phyloP scores from a whole-genome alignment of 108 stramenopile species.

The Fragilaria crotonensis region DNA sequence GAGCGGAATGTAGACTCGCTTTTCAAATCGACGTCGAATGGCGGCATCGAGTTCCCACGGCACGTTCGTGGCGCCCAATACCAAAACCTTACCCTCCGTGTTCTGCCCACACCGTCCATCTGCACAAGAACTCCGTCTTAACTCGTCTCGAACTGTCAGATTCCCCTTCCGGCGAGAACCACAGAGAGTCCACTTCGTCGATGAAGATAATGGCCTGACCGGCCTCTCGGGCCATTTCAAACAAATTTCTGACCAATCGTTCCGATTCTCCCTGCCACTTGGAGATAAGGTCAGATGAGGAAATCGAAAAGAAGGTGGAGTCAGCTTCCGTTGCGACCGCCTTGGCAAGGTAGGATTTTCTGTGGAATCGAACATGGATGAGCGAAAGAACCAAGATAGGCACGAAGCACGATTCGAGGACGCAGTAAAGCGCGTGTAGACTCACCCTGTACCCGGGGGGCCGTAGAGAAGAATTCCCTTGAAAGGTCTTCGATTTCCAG shows the following conservation, averaged over 20 bases:
- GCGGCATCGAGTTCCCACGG: slow-evolving; percentile 99
- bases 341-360: slow-evolving; percentile 97
- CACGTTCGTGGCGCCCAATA: slow-evolving; percentile 96
- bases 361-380: no score
- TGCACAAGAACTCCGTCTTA: slow-evolving; percentile 99
- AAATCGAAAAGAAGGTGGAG: slow-evolving; percentile 95
- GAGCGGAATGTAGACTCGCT: slow-evolving; percentile 97
- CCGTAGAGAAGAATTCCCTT: slow-evolving; percentile 97
- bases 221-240: slow-evolving; percentile 96
- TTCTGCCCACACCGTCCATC: slow-evolving; percentile 96
- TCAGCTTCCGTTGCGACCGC: slow-evolving; percentile 99
- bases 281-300: slow-evolving; percentile 91
- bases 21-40: slow-evolving; percentile 98
- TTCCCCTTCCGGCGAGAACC: slow-evolving; percentile 88
- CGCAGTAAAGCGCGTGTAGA: no score
- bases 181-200: slow-evolving; percentile 97
- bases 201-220: slow-evolving; percentile 87
- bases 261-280: slow-evolving; percentile 99
- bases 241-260: slow-evolving; percentile 93
- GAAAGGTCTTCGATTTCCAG: slow-evolving; percentile 88
- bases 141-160: slow-evolving; percentile 85
- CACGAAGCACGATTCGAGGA: no score
- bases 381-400: no score
- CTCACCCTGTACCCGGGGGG: slow-evolving; percentile 68
- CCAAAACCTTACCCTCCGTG: slow-evolving; percentile 65